Evolutionary conservation across 2,329 filamentous ascomycete genomes (phyloP).

Genomic region (Trematosphaeria pertusa): DNA sequence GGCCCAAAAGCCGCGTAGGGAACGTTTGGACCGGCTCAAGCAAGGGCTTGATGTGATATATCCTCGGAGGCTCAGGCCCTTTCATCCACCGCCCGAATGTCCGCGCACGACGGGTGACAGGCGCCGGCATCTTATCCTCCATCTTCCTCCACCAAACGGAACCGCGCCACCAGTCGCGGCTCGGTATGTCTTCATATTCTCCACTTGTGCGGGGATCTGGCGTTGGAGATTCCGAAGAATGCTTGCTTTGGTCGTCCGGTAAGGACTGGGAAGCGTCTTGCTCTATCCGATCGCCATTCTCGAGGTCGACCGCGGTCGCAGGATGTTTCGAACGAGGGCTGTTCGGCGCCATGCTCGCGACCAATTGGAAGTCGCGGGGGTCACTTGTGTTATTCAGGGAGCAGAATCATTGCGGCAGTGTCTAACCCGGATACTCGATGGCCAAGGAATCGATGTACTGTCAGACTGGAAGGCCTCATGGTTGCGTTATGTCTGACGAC

Average conservation of each 20-base stretch:
- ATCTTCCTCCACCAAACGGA: conserved; percentile 14
- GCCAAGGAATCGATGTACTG: too few relatives aligned
- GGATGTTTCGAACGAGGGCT: not conserved
- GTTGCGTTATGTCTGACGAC: too few relatives aligned
- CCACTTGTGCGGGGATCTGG: conserved; percentile 6
- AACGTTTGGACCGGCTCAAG: conserved; percentile 71
- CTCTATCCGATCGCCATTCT: conserved; percentile 10
- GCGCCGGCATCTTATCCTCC: conserved; percentile 21
- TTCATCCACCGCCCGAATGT: conserved; percentile 51
- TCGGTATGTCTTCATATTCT: conserved; percentile 7
- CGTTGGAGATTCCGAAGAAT: conserved; percentile 9
- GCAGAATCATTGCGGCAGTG: not conserved
- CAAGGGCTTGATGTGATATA: conserved; percentile 56
- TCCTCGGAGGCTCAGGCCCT: conserved; percentile 53
- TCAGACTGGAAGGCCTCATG: too few relatives aligned
- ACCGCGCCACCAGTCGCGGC: conserved; percentile 8
- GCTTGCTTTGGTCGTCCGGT: conserved; percentile 1
- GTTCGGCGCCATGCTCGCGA: conserved; percentile 2
- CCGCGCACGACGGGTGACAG: conserved; percentile 20
- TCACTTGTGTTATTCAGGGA: not conserved
- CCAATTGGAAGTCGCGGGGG: not conserved
- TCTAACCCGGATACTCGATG: not conserved
- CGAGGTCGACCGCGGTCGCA: conserved; percentile 4
- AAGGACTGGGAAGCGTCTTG: not conserved
- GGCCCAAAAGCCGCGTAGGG: conserved; percentile 66